Percentiles rank a stretch among this genome's conserved stretches.
phyloP scores from a whole-genome alignment of 163 green algal species.

The Scenedesmus sp. region DNA sequence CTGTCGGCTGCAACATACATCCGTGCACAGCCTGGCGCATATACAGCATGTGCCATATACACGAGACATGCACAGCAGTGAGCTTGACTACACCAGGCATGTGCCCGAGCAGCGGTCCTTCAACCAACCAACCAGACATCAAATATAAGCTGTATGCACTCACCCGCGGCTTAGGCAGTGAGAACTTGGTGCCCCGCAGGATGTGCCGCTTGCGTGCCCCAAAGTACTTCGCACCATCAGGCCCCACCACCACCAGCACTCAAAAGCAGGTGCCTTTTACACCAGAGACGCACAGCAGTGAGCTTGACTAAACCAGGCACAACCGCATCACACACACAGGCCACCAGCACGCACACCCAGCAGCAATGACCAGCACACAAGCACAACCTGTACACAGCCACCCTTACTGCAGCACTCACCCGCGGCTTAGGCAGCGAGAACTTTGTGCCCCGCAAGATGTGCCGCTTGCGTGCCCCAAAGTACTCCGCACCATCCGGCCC shows the following conservation, averaged over 20 bases:
- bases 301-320: too few species aligned
- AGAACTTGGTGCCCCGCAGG: slow-evolving; percentile 87
- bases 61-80: too few species aligned
- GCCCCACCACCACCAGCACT: slow-evolving; percentile 80
- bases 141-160: neutral
- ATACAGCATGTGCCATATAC: too few species aligned
- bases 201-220: slow-evolving; percentile 86
- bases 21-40: neutral
- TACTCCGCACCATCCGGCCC: slow-evolving; percentile 83
- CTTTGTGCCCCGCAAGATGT: slow-evolving; percentile 84
- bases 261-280: neutral
- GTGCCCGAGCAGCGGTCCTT: too few species aligned
- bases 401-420: slow-evolving; percentile 53
- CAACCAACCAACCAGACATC: neutral
- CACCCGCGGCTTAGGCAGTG: slow-evolving; percentile 93
- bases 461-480: slow-evolving; percentile 85
- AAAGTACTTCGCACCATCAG: slow-evolving; percentile 85
- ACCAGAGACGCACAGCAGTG: too few species aligned
- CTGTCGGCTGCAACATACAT: neutral
- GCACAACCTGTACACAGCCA: neutral
- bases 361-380: neutral
- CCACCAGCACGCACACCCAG: neutral
- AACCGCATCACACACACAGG: too few species aligned
- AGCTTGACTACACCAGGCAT: too few species aligned
- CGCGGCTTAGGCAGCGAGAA: slow-evolving; percentile 95